These are phyloP conservation scores for Boletales sp. DNA, from an alignment of 768 basidiomycete species.

Conservation along the genomic window DNA sequence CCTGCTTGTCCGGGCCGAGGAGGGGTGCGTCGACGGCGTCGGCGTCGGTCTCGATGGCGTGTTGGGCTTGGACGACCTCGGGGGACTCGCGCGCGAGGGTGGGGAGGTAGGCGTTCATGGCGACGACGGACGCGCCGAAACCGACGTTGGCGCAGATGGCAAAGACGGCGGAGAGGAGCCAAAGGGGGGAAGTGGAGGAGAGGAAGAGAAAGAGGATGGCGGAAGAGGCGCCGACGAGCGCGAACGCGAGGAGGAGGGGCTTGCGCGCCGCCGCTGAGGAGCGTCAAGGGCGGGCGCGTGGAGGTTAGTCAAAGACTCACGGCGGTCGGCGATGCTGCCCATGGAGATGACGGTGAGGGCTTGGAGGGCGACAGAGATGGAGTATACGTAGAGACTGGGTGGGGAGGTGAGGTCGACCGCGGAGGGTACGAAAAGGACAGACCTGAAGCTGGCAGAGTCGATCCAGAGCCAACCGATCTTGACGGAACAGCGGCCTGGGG, in stretches of 20 bases:
- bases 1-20: slow-evolving; percentile 18
- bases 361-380: slow-evolving; percentile 83
- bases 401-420: background rate
- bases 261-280: slow-evolving; percentile 69
- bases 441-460: slow-evolving; percentile 93
- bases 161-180: slow-evolving; percentile 65
- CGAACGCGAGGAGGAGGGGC: slow-evolving; percentile 71
- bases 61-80: slow-evolving; percentile 44
- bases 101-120: slow-evolving; percentile 88
- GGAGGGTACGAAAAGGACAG: background rate
- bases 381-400: slow-evolving; percentile 80
- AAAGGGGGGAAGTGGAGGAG: slow-evolving; percentile 65
- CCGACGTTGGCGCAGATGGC: slow-evolving; percentile 79
- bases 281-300: too few species aligned
- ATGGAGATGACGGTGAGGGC: slow-evolving; percentile 95
- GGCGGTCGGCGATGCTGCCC: slow-evolving; percentile 86
- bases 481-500: slow-evolving; percentile 69
- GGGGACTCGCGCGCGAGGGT: slow-evolving; percentile 62
- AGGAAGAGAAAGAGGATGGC: slow-evolving; percentile 71
- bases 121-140: slow-evolving; percentile 84
- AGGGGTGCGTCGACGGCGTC: slow-evolving; percentile 35
- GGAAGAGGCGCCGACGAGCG: slow-evolving; percentile 62
- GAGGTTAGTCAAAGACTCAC: slow-evolving; percentile 41
- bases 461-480: slow-evolving; percentile 82
- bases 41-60: slow-evolving; percentile 15